Evolutionary conservation across 1,139 yeast genomes (phyloP).

Genomic region (Schizosaccharomyces versatilis): DNA sequence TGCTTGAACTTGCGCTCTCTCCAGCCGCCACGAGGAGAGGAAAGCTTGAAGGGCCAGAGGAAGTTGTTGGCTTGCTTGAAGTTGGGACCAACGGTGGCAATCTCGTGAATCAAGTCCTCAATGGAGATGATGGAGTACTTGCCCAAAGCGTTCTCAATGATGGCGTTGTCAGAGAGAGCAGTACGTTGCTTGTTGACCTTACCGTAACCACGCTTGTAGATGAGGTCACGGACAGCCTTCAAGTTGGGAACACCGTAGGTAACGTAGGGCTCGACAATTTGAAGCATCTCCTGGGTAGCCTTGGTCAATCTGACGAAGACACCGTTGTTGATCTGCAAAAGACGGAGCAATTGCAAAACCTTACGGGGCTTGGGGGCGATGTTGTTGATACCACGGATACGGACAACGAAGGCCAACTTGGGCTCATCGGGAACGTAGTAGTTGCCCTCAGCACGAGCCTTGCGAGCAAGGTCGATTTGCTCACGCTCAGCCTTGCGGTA

Average conservation of each 20-base stretch:
- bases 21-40: conserved; percentile 99
- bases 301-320: conserved; percentile 94
- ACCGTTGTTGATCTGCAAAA: conserved; percentile 96
- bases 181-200: conserved; percentile 97
- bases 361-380: conserved; percentile 99
- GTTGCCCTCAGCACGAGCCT: conserved; percentile 87
- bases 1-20: conserved; percentile 97
- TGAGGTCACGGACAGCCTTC: conserved; percentile 83
- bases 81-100: conserved; percentile 92
- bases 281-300: conserved; percentile 92
- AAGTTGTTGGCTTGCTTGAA: conserved; percentile 99
- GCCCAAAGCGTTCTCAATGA: conserved; percentile 85
- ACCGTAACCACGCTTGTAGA: conserved; percentile 99
- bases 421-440: conserved; percentile 95
- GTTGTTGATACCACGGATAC: conserved; percentile 99
- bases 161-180: conserved; percentile 77
- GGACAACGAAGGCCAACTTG: conserved; percentile 87
- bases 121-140: conserved; percentile 88
- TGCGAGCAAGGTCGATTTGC: conserved; percentile 77
- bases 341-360: conserved; percentile 93
- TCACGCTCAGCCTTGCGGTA: conserved; percentile 90
- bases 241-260: conserved; percentile 99
- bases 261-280: conserved; percentile 95
- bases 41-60: conserved; percentile 99
- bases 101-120: conserved; percentile 97